Base-by-base conservation (phyloP, 495 filamentous ascomycete genomes). In the Glutinoglossum americanum region DNA sequence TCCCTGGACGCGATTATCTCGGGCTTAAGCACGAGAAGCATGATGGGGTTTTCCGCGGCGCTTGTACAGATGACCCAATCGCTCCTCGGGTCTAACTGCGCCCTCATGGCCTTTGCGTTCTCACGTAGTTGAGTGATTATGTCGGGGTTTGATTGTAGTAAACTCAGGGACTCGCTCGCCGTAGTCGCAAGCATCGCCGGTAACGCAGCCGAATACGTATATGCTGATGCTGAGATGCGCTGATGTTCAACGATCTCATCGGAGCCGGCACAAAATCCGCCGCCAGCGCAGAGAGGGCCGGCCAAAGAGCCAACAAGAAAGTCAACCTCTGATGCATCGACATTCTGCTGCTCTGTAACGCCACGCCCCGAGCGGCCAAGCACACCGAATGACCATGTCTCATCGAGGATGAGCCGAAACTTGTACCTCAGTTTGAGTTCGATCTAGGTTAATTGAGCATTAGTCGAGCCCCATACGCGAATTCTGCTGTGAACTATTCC, bases 301-400 rank as follows among this genome's bases (percentile, higher is more conserved):
- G 92, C 83, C 32, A 98, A 77, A 51, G 89, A 93, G 35, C 93
- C 93, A 60, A 96, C 76, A 55, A 97, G 89, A 87, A 97, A 94
- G 68, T 98, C 92, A 53, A 97, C 82, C 55, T 87, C 81, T 0
- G 78, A 76, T 0, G 88, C 80, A 69, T 97, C 93, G 17, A 97
- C 89, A 63, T 96, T 94, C 62, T 95, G 90, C 26, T 89, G 85
- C 66, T 98, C 93, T 0, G 92, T 97, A 27, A 96, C 71, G 55
- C 92, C 92, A 39, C 88, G 80, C 32, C 93, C 93, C 39, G 85
- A 94, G 53, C 87, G 76, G 25, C 92, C 92, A 21, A 98, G 78
- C 23, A 95, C 84, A 56, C 89, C 93, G 67, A 95, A 98, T 3
- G 88, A 94, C 80, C 86, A 92, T 5, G 89, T 94, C 71, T 98